Percentiles rank a stretch among this genome's conserved stretches.
phyloP scores from a whole-genome alignment of 2,329 filamentous ascomycete genomes.

The Xylariaceae sp. region DNA sequence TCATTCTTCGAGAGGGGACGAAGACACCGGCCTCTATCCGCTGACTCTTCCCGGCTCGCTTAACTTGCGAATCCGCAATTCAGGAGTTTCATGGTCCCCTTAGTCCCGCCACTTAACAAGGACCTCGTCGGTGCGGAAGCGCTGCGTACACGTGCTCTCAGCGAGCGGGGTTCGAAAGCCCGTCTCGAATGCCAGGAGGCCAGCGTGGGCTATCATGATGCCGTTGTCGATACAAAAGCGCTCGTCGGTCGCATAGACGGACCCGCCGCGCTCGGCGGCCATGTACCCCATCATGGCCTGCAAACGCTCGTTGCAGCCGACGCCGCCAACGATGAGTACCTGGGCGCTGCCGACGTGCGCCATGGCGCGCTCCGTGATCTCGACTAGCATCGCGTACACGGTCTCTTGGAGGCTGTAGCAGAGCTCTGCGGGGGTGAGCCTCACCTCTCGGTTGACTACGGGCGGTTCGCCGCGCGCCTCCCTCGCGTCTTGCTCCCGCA shows the following conservation, averaged over 20 bases:
- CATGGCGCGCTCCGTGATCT: conserved; percentile 98
- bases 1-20: no score
- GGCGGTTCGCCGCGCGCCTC: conserved; percentile 33
- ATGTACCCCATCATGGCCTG: conserved; percentile 99
- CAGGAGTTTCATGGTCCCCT: no score
- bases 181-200: conserved; percentile 81
- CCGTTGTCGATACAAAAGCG: conserved; percentile 99
- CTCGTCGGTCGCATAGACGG: conserved; percentile 94
- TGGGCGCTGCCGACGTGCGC: conserved; percentile 91
- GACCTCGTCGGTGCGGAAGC: conserved; percentile 84
- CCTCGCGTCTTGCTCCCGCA: conserved; percentile 51
- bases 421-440: conserved; percentile 80
- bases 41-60: no score
- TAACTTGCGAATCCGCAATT: no score
- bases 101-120: conserved; percentile 78
- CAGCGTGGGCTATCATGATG: conserved; percentile 99
- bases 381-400: conserved; percentile 94
- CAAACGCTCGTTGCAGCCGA: conserved; percentile 91
- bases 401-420: conserved; percentile 97
- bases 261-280: conserved; percentile 86
- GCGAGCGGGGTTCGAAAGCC: conserved; percentile 79
- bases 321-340: conserved; percentile 93
- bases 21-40: no score
- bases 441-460: conserved; percentile 53
- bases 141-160: conserved; percentile 84